Evolutionary conservation across 23 red algal genomes (phyloP).

Genomic region (Gracilaria caudata): DNA sequence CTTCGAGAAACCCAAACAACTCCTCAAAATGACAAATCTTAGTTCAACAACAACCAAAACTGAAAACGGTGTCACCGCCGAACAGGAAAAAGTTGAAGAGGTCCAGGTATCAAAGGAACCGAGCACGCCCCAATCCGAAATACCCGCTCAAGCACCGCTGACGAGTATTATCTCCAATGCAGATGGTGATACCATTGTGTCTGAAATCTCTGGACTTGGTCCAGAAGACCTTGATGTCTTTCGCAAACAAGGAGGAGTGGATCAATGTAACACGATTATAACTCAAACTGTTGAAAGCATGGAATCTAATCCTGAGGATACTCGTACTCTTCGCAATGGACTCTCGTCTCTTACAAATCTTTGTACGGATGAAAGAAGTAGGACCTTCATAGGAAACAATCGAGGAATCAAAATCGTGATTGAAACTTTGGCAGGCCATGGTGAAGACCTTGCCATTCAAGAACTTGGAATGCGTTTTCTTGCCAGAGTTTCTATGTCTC

Average conservation of each 20-base stretch:
- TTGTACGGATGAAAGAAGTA: slow-evolving; percentile 16
- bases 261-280: slow-evolving; percentile 12
- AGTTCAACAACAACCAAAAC: slow-evolving; percentile 1
- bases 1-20: neutral
- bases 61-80: neutral
- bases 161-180: slow-evolving; percentile 23
- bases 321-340: slow-evolving; percentile 15
- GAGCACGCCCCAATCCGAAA: neutral
- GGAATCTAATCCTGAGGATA: slow-evolving; percentile 23
- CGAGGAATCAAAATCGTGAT: slow-evolving; percentile 6
- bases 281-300: slow-evolving; percentile 15
- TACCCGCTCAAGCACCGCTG: slow-evolving; percentile 24
- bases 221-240: slow-evolving; percentile 20
- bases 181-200: slow-evolving; percentile 28
- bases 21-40: neutral
- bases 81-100: neutral
- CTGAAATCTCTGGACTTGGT: slow-evolving; percentile 17
- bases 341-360: slow-evolving; percentile 14
- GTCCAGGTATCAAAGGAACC: neutral
- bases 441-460: slow-evolving; percentile 31
- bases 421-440: neutral
- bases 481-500: neutral
- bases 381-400: slow-evolving; percentile 18
- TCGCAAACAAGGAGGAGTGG: neutral
- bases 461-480: slow-evolving; percentile 56